These are phyloP conservation scores for Cladosporium oxysporum DNA, from an alignment of 2,329 filamentous ascomycete genomes.

Conservation along the genomic window DNA sequence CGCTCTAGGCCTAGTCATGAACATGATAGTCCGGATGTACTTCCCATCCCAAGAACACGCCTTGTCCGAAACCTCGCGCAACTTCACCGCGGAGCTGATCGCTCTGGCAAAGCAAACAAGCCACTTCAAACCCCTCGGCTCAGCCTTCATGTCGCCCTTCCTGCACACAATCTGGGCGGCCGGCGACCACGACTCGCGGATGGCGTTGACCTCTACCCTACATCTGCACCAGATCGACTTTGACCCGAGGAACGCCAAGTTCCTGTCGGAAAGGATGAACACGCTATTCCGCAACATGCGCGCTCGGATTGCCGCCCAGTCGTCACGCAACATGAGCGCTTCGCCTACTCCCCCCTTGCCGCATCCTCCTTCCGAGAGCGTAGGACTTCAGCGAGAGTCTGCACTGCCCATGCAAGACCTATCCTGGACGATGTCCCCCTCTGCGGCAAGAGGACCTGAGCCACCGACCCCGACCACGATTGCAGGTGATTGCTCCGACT, in stretches of 20 bases:
- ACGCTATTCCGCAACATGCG: not conserved
- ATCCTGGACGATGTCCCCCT: not conserved
- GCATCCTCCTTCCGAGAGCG: not conserved
- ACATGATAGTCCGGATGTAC: not conserved
- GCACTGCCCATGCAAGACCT: not conserved
- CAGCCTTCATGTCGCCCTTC: not conserved
- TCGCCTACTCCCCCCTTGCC: not conserved
- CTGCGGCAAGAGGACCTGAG: not conserved
- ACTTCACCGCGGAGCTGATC: not conserved
- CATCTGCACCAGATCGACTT: not conserved
- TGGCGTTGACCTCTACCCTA: not conserved
- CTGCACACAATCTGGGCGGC: not conserved
- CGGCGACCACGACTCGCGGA: not conserved
- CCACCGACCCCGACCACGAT: not conserved
- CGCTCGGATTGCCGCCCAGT: not conserved
- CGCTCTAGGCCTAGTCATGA: not conserved
- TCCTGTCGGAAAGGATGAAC: not conserved
- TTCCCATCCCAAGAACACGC: not conserved
- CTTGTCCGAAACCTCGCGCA: not conserved
- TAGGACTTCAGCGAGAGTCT: not conserved
- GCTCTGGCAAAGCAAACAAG: not conserved
- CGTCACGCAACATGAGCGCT: not conserved
- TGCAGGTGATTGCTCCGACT: not conserved
- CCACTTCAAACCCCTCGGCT: constrained; percentile 5
- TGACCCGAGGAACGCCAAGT: not conserved